These are phyloP conservation scores for Discostella stelligeroides DNA, from an alignment of 108 stramenopile species.

Conservation along the genomic window DNA sequence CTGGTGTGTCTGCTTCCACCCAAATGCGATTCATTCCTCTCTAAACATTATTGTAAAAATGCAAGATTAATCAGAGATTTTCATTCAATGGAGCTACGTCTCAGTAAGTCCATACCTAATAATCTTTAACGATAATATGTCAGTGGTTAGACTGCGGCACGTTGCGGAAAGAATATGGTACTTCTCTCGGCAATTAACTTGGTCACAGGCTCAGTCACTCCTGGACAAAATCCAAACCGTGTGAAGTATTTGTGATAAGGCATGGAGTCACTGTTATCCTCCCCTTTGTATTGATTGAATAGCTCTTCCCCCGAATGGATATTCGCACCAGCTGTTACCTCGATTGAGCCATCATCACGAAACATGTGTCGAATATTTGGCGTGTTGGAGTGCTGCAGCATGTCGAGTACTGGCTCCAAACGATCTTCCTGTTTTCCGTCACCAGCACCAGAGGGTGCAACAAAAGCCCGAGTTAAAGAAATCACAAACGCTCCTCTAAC, in stretches of 20 bases:
- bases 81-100: neutral
- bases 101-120: neutral
- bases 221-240: constrained; percentile 78
- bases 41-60: constrained; percentile 57
- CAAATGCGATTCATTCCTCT: constrained; percentile 99
- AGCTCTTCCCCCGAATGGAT: constrained; percentile 62
- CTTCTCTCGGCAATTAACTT: constrained; percentile 65
- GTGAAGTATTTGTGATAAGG: constrained; percentile 78
- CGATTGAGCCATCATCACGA: constrained; percentile 51
- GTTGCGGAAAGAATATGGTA: constrained; percentile 70
- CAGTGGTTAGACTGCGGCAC: constrained; percentile 50
- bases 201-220: constrained; percentile 58
- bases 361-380: constrained; percentile 54
- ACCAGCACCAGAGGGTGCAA: constrained; percentile 38
- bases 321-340: constrained; percentile 54
- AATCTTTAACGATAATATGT: neutral
- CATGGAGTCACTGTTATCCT: constrained; percentile 67
- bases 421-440: constrained; percentile 54
- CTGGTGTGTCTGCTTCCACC: constrained; percentile 98
- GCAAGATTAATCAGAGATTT: neutral
- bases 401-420: constrained; percentile 71
- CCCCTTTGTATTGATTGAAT: constrained; percentile 70
- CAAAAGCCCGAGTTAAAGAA: constrained; percentile 64
- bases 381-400: constrained; percentile 65
- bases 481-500: constrained; percentile 73